Percentiles rank a stretch among this genome's conserved stretches.
Conservation (phyloP, 768 basidiomycete species). For the Amanita molliuscula region DNA sequence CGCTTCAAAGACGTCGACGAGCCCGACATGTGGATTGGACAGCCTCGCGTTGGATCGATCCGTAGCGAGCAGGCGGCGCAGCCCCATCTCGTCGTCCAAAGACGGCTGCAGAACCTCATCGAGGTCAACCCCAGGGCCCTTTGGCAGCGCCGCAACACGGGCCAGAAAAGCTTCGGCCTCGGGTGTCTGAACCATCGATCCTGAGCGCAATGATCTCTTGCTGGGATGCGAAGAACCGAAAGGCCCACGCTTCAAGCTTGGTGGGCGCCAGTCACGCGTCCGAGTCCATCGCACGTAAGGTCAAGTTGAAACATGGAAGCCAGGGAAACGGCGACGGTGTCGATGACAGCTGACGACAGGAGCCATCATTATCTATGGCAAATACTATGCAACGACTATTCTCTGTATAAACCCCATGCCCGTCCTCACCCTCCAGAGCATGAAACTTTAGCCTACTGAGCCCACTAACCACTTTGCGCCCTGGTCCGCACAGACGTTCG, state of each 20-base stretch:
- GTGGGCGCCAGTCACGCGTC: no score
- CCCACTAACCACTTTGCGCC: no score
- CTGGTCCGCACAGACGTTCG: no score
- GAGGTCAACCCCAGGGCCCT: background rate
- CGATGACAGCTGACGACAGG: no score
- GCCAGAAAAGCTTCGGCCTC: conserved; percentile 5
- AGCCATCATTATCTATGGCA: no score
- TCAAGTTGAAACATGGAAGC: no score
- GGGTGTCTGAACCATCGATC: background rate
- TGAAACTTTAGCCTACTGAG: no score
- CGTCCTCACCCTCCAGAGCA: no score
- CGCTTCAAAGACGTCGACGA: conserved; percentile 3
- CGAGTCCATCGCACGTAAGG: no score
- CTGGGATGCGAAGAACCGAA: background rate
- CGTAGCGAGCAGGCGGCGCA: conserved; percentile 2
- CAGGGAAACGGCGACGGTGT: no score
- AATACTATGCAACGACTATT: no score
- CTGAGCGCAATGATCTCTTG: background rate
- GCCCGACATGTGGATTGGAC: conserved; percentile 3
- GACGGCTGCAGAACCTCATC: conserved; percentile 2
- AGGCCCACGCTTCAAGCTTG: background rate
- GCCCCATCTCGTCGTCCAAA: conserved; percentile 3
- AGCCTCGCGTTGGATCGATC: conserved; percentile 2
- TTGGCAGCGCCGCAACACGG: background rate
- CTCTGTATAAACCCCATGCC: no score